Evolutionary conservation across 1,284 basidiomycete species (phyloP).

Genomic region (Gyrodon tennesseensis): DNA sequence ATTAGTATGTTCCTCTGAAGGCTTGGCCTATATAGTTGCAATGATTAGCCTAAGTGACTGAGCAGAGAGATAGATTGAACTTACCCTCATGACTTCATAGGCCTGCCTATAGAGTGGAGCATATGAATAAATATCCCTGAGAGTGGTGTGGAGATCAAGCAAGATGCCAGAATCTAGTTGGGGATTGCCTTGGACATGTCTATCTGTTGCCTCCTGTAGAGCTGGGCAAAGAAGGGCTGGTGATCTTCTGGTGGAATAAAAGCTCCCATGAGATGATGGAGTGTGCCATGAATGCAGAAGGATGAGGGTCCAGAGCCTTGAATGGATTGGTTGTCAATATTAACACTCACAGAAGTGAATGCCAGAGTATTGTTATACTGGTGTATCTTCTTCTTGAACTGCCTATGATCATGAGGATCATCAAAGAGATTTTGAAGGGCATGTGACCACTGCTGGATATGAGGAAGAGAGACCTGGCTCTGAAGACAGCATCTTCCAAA

Average conservation of each 20-base stretch:
- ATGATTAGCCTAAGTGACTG: too few species aligned
- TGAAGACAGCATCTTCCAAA: not conserved
- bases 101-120: conserved; percentile 35
- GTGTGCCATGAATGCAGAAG: too few species aligned
- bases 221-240: too few species aligned
- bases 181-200: conserved; percentile 33
- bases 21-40: conserved; percentile 11
- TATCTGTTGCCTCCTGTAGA: conserved; percentile 7
- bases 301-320: not conserved
- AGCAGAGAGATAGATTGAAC: not conserved
- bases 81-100: conserved; percentile 38
- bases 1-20: conserved; percentile 19
- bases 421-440: not conserved
- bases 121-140: conserved; percentile 41
- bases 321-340: not conserved
- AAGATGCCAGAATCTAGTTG: conserved; percentile 34
- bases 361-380: not conserved
- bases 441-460: not conserved
- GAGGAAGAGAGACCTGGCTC: not conserved
- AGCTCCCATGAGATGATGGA: not conserved
- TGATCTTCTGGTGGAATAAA: not conserved
- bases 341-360: not conserved
- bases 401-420: not conserved
- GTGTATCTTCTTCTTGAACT: not conserved
- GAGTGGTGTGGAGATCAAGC: conserved; percentile 36